Base-by-base conservation (phyloP, 192 early-diverging fungal genomes). In the Piromyces sp. region DNA sequence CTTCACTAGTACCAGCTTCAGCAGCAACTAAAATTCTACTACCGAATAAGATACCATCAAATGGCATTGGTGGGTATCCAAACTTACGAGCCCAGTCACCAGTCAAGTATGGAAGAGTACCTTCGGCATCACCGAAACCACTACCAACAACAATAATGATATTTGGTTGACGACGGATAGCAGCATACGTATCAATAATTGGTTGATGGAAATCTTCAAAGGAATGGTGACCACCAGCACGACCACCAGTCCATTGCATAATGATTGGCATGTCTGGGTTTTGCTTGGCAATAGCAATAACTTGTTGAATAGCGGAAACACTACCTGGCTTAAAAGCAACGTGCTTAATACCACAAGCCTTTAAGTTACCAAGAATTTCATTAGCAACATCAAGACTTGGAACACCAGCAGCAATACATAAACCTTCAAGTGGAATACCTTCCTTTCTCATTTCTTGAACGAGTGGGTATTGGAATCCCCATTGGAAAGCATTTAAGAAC, bases 201-300 rank as follows among this genome's bases (percentile, higher is more conserved):
- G 96, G 95, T 83, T 91, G 90, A 86, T 97, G 95, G 86, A 96
- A 94, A 87, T 98, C 95, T 87, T 97, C 97, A 82, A 94, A 97
- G 83, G 94, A 95, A 91, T 98, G 95, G 86, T 98, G 97, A 26
- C 97, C 97, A 84, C 96, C 97, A 38, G 92, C 96, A 82, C 96
- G 92, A 31, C 96, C 96, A 87, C 96, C 96, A 28, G 96, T 98
- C 96, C 96, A 98, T 86, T 98, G 95, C 81, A 97, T 88, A 79
- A 97, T 88, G 79, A 98, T 90, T 9, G 95, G 94, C 89, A 95
- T 95, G 36, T 91, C 91, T 6, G 92, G 92, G 83, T 94, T 90
- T 33, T 90, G 88, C 82, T 92, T 91, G 79, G 96, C 96, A 86
- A 98, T 95, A 26, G 91, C 85, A 82, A 96, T 89, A 29, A 95